Conservation (phyloP, 495 filamentous ascomycete genomes). For the Neurospora tetrasperma region DNA sequence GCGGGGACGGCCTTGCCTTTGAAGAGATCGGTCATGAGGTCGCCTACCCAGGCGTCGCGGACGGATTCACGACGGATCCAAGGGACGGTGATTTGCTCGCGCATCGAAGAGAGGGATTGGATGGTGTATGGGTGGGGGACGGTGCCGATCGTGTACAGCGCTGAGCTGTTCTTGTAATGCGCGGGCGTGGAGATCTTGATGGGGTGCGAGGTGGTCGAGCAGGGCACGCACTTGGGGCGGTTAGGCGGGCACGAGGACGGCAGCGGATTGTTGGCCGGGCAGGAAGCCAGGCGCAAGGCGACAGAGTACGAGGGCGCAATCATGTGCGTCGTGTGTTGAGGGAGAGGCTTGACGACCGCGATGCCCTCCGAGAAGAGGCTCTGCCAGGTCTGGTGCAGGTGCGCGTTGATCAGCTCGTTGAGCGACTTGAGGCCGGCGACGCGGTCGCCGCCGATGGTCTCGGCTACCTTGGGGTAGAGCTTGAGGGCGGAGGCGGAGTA, state of each 20-base stretch:
- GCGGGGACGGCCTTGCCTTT: conserved; percentile 47
- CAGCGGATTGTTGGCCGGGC: conserved; percentile 56
- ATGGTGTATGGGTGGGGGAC: conserved; percentile 89
- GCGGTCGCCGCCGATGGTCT: conserved; percentile 45
- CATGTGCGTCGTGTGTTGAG: conserved; percentile 60
- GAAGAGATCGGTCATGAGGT: conserved; percentile 60
- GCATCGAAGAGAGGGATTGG: conserved; percentile 42
- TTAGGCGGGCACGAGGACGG: conserved; percentile 84
- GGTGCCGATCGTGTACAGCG: conserved; percentile 68
- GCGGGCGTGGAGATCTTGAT: conserved; percentile 48
- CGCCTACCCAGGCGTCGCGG: conserved; percentile 73
- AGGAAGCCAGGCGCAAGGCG: conserved; percentile 61
- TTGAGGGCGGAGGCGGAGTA: conserved; percentile 58
- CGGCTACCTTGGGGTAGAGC: conserved; percentile 54
- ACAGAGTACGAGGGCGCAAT: conserved; percentile 58
- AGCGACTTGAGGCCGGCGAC: conserved; percentile 51
- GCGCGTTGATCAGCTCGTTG: conserved; percentile 67
- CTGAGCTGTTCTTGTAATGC: conserved; percentile 49
- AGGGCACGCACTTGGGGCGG: conserved; percentile 58
- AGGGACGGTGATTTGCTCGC: conserved; percentile 45
- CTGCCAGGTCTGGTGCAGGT: conserved; percentile 81
- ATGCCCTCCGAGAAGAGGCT: conserved; percentile 60
- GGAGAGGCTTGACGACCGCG: conserved; percentile 65
- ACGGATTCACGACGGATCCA: conserved; percentile 64
- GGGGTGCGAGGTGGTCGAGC: conserved; percentile 44